phyloP scores from a whole-genome alignment of 768 basidiomycete species.

The Aureoboletus auriporus region DNA sequence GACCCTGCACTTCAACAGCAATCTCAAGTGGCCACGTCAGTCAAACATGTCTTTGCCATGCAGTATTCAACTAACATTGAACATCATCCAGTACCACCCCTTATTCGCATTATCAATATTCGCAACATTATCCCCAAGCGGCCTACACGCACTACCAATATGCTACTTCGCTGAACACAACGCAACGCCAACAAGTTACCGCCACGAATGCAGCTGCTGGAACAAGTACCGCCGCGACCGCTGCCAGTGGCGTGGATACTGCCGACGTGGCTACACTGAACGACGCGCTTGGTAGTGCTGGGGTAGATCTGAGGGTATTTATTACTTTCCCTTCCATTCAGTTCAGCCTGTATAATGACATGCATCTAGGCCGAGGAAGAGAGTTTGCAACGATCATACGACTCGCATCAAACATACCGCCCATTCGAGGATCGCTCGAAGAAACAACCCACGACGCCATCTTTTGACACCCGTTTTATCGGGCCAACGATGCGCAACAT shows the following conservation, averaged over 20 bases:
- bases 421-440: conserved; percentile 73
- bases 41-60: conserved; percentile 1
- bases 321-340: conserved; percentile 12
- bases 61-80: conserved; percentile 2
- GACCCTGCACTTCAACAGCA: conserved; percentile 69
- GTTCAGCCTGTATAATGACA: not conserved
- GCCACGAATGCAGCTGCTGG: conserved; percentile 12
- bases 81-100: conserved; percentile 35
- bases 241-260: conserved; percentile 47
- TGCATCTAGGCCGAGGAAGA: conserved; percentile 79
- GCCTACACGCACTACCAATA: conserved; percentile 43
- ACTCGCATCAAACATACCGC: conserved; percentile 59
- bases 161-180: conserved; percentile 27
- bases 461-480: conserved; percentile 65
- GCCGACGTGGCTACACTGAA: conserved; percentile 76
- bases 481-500: conserved; percentile 66
- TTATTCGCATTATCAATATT: conserved; percentile 47
- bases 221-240: conserved; percentile 19
- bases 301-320: conserved; percentile 74
- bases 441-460: conserved; percentile 67
- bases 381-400: conserved; percentile 61
- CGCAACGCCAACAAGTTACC: conserved; percentile 29
- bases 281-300: conserved; percentile 82
- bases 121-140: conserved; percentile 35
- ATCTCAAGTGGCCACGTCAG: conserved; percentile 43